These are phyloP conservation scores for Ascochyta pisi DNA, from an alignment of 2,329 filamentous ascomycete genomes.

Conservation along the genomic window DNA sequence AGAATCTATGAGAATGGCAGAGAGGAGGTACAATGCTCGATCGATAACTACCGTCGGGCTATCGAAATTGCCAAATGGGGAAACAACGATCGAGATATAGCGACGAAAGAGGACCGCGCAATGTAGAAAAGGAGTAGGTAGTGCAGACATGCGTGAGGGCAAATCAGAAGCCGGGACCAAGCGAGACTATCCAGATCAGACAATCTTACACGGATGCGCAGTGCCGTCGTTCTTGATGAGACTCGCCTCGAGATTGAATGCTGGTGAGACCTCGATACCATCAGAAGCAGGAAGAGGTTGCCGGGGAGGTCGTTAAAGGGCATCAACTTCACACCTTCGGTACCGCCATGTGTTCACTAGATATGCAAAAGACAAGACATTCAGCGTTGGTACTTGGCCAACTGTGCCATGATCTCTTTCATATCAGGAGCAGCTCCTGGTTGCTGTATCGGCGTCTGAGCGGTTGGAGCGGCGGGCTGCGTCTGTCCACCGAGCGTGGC, in stretches of 20 bases:
- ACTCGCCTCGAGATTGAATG: conserved; percentile 2
- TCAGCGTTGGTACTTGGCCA: conserved; percentile 68
- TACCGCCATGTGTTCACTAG: background rate
- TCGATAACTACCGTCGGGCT: background rate
- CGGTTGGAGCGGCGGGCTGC: conserved; percentile 36
- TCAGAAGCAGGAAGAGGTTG: conserved; percentile 5
- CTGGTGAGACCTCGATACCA: conserved; percentile 2
- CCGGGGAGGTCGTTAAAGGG: conserved; percentile 3
- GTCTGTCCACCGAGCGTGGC: conserved; percentile 36
- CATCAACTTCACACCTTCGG: background rate
- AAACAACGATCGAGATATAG: background rate
- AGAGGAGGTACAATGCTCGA: background rate
- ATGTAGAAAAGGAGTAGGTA: background rate
- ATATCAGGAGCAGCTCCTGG: conserved; percentile 55
- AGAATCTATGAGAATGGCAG: background rate
- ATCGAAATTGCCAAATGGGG: background rate
- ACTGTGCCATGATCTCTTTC: conserved; percentile 76
- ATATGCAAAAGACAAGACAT: conserved; percentile 4
- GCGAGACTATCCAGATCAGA: background rate
- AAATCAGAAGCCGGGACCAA: background rate
- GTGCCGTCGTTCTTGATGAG: background rate
- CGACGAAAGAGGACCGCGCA: background rate
- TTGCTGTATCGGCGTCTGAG: conserved; percentile 37
- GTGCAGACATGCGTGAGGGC: background rate
- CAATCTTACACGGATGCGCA: background rate